Base-by-base conservation (phyloP, 169 alveolate genomes). In the Plasmodium adleri region DNA sequence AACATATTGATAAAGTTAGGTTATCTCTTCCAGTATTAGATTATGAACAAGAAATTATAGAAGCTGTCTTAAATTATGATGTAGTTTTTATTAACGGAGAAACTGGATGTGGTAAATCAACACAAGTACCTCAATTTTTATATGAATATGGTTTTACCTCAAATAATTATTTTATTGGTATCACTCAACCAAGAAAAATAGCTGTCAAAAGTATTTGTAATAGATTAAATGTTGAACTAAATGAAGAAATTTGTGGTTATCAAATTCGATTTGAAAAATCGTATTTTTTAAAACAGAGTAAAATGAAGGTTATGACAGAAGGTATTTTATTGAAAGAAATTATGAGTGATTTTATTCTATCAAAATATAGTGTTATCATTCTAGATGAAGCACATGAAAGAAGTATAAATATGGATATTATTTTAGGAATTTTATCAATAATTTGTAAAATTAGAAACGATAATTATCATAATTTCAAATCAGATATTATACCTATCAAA, bases 331-430 rank as follows among this genome's bases (percentile, higher is more conserved):
- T 99, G 75, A 97, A 97, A 86, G 99, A 99, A 92, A 94, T 98
- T 71, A 95, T 95, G 85, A 87, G 88, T 63, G 99, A 97, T 90
- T 93, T 96, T 26, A 72, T 97, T 17, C 88, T 97, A 76, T 93
- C 97, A 24, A 95, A 97, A 76, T 99, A 98, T 94, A 94, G 99
- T 24, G 99, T 98, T 20, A 96, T 99, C 43, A 95, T 99, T 50
- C 96, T 99, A 73, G 99, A 99, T 94, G 99, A 99, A 93, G 99
- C 99, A 22, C 99, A 99, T 93, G 99, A 98, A 86, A 95, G 99
- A 93, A 98, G 98, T 76, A 96, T 98, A 70, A 99, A 99, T 95
- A 97, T 99, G 58, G 99, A 99, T 92, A 83, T 99, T 54, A 92
- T 99, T 60, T 94, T 99, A 62, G 99, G 99, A 47, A 73, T 99